Conservation (phyloP, 108 stramenopile species). For the Pseudonitzschia multistriata region DNA sequence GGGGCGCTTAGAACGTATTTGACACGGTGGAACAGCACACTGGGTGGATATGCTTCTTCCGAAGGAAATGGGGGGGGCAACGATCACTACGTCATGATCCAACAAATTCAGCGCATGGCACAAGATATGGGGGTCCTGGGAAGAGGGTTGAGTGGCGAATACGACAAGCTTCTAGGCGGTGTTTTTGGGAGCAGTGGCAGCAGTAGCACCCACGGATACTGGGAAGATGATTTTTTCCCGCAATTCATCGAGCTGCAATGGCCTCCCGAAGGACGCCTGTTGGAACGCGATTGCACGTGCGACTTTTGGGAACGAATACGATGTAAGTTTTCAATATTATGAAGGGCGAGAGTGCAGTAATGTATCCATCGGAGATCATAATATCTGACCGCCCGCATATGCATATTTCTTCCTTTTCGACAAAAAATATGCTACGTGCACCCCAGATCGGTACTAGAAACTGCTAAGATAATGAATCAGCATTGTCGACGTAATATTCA, state of each 20-base stretch:
- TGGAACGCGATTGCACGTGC: slow-evolving; percentile 71
- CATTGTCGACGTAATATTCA: no score
- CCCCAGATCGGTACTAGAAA: no score
- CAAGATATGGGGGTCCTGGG: slow-evolving; percentile 66
- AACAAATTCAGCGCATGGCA: slow-evolving; percentile 48
- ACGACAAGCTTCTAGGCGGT: slow-evolving; percentile 1
- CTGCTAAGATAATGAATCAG: no score
- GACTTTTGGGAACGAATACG: slow-evolving; percentile 71
- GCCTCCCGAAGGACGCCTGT: slow-evolving; percentile 56
- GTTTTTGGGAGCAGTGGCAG: slow-evolving; percentile 4
- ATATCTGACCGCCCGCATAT: no score
- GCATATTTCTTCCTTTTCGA: no score
- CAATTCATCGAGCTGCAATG: slow-evolving; percentile 60
- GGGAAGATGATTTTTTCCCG: slow-evolving; percentile 57
- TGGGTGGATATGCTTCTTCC: not conserved
- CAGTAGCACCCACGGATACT: slow-evolving; percentile 11
- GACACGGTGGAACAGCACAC: slow-evolving; percentile 7
- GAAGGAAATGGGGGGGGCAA: not conserved
- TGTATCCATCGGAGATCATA: no score
- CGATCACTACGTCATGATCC: slow-evolving; percentile 16
- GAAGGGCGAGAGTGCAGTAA: no score
- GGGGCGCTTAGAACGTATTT: slow-evolving; percentile 2
- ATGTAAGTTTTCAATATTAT: slow-evolving; percentile 40
- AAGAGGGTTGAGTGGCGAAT: slow-evolving; percentile 42
- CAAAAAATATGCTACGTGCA: no score